These are phyloP conservation scores for Neofusicoccum umdonicola DNA, from an alignment of 2,329 filamentous ascomycete genomes.

Conservation along the genomic window DNA sequence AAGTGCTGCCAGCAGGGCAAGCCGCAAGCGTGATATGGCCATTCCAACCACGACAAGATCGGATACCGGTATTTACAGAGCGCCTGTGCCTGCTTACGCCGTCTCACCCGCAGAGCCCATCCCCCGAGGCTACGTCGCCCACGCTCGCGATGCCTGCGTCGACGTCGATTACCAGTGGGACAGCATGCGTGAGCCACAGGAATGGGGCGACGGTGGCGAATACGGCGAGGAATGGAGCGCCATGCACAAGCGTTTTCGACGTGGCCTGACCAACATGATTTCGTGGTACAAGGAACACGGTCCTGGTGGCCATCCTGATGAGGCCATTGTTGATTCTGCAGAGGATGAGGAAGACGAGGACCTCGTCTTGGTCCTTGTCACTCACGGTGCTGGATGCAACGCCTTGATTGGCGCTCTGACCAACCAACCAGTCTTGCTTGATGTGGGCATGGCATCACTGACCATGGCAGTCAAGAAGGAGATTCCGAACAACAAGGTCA, in stretches of 20 bases:
- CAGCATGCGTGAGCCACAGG: constrained; percentile 72
- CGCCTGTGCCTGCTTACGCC: constrained; percentile 79
- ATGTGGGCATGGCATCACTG: constrained; percentile 85
- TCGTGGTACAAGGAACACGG: constrained; percentile 71
- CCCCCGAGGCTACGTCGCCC: constrained; percentile 81
- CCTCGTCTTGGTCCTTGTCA: constrained; percentile 81
- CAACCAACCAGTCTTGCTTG: constrained; percentile 84
- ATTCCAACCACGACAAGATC: constrained; percentile 26
- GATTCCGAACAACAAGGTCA: constrained; percentile 25
- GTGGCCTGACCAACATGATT: constrained; percentile 73
- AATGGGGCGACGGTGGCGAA: constrained; percentile 84
- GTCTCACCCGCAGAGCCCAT: constrained; percentile 78
- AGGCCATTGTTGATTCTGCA: constrained; percentile 25
- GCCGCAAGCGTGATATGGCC: constrained; percentile 24
- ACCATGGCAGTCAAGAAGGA: constrained; percentile 66
- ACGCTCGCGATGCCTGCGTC: constrained; percentile 82
- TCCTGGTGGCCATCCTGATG: constrained; percentile 37
- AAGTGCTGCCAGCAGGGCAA: constrained; percentile 28
- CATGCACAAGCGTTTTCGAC: constrained; percentile 89
- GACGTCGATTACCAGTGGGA: constrained; percentile 96
- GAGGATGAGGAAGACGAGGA: constrained; percentile 55
- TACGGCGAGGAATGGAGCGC: constrained; percentile 92
- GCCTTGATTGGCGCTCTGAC: constrained; percentile 90
- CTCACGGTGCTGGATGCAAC: constrained; percentile 94
- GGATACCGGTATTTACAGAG: constrained; percentile 55